Percentiles rank a stretch among this genome's conserved stretches.
phyloP scores from a whole-genome alignment of 2,329 filamentous ascomycete species.

The Volutella citrinella region DNA sequence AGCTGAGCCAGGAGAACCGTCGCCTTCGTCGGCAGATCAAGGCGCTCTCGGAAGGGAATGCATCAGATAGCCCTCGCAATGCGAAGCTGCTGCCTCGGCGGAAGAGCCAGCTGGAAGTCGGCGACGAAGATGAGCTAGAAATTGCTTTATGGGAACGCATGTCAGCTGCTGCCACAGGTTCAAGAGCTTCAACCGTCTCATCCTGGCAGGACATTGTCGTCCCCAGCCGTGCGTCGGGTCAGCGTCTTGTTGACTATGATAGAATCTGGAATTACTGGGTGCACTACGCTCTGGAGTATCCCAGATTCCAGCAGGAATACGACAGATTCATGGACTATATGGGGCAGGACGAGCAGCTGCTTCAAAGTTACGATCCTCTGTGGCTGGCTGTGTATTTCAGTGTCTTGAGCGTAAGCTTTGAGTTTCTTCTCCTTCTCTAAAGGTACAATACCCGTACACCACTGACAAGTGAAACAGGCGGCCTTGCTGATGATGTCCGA shows the following conservation, averaged over 20 bases:
- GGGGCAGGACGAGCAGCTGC: neutral
- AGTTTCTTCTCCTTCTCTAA: neutral
- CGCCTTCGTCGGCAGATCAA: constrained; percentile 2
- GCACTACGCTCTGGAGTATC: constrained; percentile 13
- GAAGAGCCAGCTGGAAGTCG: neutral
- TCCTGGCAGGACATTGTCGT: constrained; percentile 7
- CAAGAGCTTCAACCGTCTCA: neutral
- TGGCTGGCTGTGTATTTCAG: constrained; percentile 13
- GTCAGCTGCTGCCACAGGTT: neutral
- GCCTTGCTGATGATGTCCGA: constrained; percentile 12
- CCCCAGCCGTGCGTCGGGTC: constrained; percentile 6
- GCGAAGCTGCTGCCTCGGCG: neutral
- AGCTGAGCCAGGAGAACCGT: constrained; percentile 9
- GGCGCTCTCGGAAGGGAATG: no score
- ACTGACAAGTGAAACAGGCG: no score
- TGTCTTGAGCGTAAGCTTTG: constrained; percentile 4
- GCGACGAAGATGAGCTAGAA: neutral
- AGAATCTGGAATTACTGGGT: constrained; percentile 12
- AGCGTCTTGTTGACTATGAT: constrained; percentile 9
- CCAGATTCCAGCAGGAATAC: constrained; percentile 8
- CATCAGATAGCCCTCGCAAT: no score
- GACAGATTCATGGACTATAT: constrained; percentile 3
- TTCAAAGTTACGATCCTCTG: constrained; percentile 3
- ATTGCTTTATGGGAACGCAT: neutral
- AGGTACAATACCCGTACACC: no score